phyloP scores from a whole-genome alignment of 768 basidiomycete genomes.

The Suillus spraguei region DNA sequence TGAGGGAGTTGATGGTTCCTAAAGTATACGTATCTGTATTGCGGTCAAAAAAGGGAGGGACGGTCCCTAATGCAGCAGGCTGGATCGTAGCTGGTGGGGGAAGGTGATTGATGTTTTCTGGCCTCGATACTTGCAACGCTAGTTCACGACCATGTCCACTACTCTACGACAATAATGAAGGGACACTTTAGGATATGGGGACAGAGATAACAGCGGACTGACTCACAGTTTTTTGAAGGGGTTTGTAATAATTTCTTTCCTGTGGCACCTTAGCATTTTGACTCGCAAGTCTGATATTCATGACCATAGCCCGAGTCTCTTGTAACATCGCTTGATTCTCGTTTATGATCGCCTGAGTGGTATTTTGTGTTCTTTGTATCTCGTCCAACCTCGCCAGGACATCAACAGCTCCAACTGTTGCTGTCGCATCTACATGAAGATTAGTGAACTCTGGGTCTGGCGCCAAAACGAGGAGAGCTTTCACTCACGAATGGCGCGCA shows the following conservation, averaged over 20 bases:
- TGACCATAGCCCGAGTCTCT: not conserved
- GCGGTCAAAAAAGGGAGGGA: not conserved
- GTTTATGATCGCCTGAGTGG: not conserved
- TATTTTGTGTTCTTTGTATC: not conserved
- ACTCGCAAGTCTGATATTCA: not conserved
- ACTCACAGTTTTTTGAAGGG: slow-evolving; percentile 1
- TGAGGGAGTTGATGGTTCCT: not conserved
- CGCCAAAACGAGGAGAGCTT: not conserved
- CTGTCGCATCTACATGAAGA: not conserved
- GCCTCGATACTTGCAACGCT: not conserved
- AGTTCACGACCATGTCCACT: not conserved
- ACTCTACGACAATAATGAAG: not conserved
- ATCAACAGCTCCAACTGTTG: too few relatives aligned
- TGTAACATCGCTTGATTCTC: too few relatives aligned
- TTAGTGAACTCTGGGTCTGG: not conserved
- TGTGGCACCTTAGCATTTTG: not conserved
- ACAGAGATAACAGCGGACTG: not conserved
- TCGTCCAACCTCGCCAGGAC: not conserved
- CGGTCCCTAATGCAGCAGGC: not conserved
- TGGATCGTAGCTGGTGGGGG: not conserved
- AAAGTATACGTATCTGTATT: not conserved
- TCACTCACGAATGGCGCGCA: not conserved
- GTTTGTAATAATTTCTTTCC: not conserved
- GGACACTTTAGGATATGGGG: not conserved
- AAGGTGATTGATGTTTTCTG: not conserved